These are phyloP conservation scores for Benincasa hispida DNA, from an alignment of 306 rosid genomes.

Conservation along the genomic window DNA sequence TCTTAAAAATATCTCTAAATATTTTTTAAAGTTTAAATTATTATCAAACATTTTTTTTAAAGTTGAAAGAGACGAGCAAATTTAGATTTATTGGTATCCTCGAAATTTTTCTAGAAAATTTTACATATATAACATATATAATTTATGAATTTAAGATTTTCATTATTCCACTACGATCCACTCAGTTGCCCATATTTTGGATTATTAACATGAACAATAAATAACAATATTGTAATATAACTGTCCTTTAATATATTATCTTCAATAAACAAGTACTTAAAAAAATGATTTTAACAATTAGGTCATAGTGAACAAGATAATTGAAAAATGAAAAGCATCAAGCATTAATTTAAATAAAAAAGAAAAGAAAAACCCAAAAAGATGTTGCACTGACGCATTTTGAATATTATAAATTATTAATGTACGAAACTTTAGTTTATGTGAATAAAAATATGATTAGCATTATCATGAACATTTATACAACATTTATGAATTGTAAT, in stretches of 20 bases:
- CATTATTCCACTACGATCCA: no score
- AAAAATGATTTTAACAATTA: not conserved
- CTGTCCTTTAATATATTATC: not conserved
- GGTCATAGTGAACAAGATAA: not conserved
- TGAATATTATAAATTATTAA: not conserved
- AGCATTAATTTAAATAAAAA: not conserved
- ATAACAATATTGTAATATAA: not conserved
- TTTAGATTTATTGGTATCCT: no score
- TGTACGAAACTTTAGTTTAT: not conserved
- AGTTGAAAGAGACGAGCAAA: no score
- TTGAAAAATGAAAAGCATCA: not conserved
- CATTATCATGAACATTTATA: not conserved
- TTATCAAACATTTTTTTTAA: no score
- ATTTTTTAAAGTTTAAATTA: no score
- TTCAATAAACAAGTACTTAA: not conserved
- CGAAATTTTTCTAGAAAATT: no score
- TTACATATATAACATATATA: no score
- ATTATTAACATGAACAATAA: not conserved
- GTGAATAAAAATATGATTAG: not conserved
- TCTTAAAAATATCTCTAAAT: no score
- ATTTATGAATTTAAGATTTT: no score
- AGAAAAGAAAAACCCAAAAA: not conserved
- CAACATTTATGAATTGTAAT: not conserved
- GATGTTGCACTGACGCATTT: not conserved
- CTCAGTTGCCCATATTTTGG: not conserved